Evolutionary conservation across 2,329 filamentous ascomycete genomes (phyloP).

Genomic region (Berkeleyomyces basicola): DNA sequence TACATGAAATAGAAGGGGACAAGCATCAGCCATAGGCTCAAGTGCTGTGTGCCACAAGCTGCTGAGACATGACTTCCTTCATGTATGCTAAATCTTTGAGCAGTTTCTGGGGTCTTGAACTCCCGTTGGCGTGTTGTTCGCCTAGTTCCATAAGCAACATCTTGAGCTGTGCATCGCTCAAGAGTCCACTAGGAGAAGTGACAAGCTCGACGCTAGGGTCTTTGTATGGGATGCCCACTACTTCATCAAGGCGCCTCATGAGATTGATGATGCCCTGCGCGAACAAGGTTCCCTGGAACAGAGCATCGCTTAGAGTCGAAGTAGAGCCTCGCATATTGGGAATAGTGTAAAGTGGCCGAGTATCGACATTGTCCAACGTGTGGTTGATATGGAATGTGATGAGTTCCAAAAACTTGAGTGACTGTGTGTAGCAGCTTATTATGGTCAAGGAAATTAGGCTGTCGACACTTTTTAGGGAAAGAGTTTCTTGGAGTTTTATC

Average conservation of each 20-base stretch:
- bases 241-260: slow-evolving; percentile 17
- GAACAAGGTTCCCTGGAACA: slow-evolving; percentile 19
- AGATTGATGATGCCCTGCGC: slow-evolving; percentile 18
- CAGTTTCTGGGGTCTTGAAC: background rate
- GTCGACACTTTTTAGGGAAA: slow-evolving; percentile 14
- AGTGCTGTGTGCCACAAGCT: background rate
- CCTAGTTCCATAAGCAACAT: slow-evolving; percentile 7
- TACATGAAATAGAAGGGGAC: no score
- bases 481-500: background rate
- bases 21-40: no score
- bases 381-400: slow-evolving; percentile 15
- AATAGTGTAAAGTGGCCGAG: slow-evolving; percentile 13
- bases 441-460: slow-evolving; percentile 18
- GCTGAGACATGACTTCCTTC: background rate
- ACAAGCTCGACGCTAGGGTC: background rate
- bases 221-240: slow-evolving; percentile 17
- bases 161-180: slow-evolving; percentile 1
- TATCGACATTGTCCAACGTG: slow-evolving; percentile 13
- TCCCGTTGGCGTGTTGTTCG: slow-evolving; percentile 3
- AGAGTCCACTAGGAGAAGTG: background rate
- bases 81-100: background rate
- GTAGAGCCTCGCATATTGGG: slow-evolving; percentile 18
- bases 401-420: slow-evolving; percentile 18
- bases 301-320: slow-evolving; percentile 17
- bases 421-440: slow-evolving; percentile 20